phyloP scores from a whole-genome alignment of 2,329 filamentous ascomycete species.

The Acrodontium crateriforme region DNA sequence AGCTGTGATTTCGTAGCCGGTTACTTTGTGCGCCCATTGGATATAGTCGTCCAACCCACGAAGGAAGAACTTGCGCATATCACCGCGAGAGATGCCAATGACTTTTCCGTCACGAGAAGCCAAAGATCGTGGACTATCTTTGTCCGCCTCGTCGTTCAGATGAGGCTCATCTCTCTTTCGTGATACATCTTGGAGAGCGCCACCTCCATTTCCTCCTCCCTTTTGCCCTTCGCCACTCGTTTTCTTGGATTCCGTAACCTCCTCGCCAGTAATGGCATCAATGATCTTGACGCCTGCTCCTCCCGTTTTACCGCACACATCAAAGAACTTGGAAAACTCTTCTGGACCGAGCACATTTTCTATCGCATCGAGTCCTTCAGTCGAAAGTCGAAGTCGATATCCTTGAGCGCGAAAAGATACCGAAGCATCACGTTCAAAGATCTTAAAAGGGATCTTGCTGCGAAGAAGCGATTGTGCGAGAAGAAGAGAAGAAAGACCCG shows the following conservation, averaged over 20 bases:
- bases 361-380: conserved; percentile 45
- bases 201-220: too few species aligned
- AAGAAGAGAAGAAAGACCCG: conserved; percentile 26
- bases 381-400: conserved; percentile 45
- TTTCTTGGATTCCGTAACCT: too few species aligned
- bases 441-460: conserved; percentile 24
- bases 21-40: conserved; percentile 42
- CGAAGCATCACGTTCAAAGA: conserved; percentile 33
- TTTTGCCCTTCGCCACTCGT: too few species aligned
- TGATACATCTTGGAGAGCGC: too few species aligned
- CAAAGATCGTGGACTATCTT: conserved; percentile 20
- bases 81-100: conserved; percentile 48
- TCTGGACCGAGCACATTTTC: conserved; percentile 41
- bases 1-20: conserved; percentile 42
- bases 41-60: conserved; percentile 42
- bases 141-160: conserved; percentile 5
- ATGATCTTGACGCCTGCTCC: conserved; percentile 38
- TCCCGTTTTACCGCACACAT: conserved; percentile 45
- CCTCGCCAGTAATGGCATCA: conserved; percentile 41
- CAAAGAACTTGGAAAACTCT: conserved; percentile 43
- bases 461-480: conserved; percentile 25
- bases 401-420: conserved; percentile 46
- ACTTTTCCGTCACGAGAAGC: conserved; percentile 43
- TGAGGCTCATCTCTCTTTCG: too few species aligned
- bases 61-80: conserved; percentile 48